Percentiles rank a stretch among this genome's conserved stretches.
These are phyloP conservation scores for Exophiala phaeomuriformis DNA, from an alignment of 2,329 filamentous ascomycete genomes.

Conservation along the genomic window DNA sequence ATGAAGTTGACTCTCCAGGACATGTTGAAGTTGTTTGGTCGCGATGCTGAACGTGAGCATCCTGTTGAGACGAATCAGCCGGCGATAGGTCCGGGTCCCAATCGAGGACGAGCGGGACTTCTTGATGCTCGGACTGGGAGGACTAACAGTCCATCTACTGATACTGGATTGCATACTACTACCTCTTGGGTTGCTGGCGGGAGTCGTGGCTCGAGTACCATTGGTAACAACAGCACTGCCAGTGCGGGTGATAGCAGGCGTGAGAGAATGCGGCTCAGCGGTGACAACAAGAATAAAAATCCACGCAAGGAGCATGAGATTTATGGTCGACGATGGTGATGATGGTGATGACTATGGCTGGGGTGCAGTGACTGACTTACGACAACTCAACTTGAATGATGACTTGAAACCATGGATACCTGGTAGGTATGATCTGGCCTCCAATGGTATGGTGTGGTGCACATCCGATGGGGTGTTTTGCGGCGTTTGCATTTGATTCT, in stretches of 20 bases:
- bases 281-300: slow-evolving; percentile 7
- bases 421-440: too few species aligned
- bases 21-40: slow-evolving; percentile 81
- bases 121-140: not conserved
- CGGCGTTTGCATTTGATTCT: too few species aligned
- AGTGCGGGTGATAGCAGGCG: not conserved
- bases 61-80: slow-evolving; percentile 12
- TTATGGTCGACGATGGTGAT: slow-evolving; percentile 19
- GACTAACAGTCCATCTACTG: not conserved
- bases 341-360: not conserved
- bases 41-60: slow-evolving; percentile 51
- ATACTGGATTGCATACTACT: not conserved
- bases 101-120: slow-evolving; percentile 5
- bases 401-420: not conserved
- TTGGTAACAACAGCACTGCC: not conserved
- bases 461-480: too few species aligned
- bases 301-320: slow-evolving; percentile 15
- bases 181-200: not conserved
- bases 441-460: too few species aligned
- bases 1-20: slow-evolving; percentile 88
- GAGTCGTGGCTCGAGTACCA: not conserved
- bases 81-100: slow-evolving; percentile 1
- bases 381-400: not conserved
- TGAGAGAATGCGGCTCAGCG: slow-evolving; percentile 11
- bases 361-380: too few species aligned